phyloP scores from a whole-genome alignment of 2,329 filamentous ascomycete species.

The Beauveria australis region DNA sequence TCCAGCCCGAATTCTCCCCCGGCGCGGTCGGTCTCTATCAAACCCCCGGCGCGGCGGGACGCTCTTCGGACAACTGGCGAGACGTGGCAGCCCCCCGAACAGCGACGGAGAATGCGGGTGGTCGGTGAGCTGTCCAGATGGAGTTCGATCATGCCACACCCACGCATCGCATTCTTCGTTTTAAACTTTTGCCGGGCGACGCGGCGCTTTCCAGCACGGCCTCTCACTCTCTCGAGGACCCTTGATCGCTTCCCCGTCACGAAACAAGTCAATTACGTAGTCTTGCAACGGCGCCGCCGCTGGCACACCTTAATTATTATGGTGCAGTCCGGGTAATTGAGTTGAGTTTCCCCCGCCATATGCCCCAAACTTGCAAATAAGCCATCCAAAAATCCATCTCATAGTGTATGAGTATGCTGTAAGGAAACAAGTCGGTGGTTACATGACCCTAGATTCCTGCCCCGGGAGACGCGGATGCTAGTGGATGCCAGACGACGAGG shows the following conservation, averaged over 20 bases:
- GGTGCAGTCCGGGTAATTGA: neutral
- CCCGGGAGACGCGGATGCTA: neutral
- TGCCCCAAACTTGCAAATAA: no score
- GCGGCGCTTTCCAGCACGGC: neutral
- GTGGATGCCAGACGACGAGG: neutral
- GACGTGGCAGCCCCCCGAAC: neutral
- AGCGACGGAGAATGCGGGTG: neutral
- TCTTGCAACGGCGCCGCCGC: neutral
- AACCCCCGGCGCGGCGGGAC: neutral
- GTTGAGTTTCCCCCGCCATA: no score
- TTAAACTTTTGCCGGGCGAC: neutral
- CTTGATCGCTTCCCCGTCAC: neutral
- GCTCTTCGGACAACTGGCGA: neutral
- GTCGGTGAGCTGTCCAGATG: neutral
- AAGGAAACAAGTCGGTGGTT: no score
- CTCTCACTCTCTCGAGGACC: neutral
- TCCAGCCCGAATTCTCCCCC: neutral
- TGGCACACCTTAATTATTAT: no score
- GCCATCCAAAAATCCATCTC: no score
- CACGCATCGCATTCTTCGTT: neutral
- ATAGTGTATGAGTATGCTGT: no score
- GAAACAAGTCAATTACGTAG: neutral
- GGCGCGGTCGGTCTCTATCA: slow-evolving; percentile 3
- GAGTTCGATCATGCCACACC: neutral
- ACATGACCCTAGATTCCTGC: neutral